Evolutionary conservation across 257 asterid genomes (phyloP).

Genomic region (Perilla frutescens): DNA sequence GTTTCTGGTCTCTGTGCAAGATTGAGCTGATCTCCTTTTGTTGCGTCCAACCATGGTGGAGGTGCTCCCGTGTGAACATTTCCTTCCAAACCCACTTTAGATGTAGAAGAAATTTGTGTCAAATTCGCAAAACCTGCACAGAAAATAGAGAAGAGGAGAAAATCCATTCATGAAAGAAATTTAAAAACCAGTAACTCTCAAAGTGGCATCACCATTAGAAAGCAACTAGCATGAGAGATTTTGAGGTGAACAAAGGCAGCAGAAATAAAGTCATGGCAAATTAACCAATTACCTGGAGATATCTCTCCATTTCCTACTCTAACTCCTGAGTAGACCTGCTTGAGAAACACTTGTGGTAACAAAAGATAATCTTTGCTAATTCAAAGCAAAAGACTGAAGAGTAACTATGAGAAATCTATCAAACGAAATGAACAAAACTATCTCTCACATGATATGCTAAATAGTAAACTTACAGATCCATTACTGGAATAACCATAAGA

Average conservation of each 20-base stretch:
- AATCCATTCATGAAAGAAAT: not conserved
- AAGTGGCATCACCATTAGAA: not conserved
- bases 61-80: conserved; percentile 93
- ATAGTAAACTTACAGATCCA: conserved; percentile 53
- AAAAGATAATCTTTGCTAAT: conserved; percentile 20
- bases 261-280: not conserved
- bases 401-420: conserved; percentile 25
- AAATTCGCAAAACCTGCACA: conserved; percentile 48
- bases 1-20: conserved; percentile 36
- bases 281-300: conserved; percentile 43
- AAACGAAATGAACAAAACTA: not conserved
- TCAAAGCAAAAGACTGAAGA: not conserved
- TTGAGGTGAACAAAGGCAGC: conserved; percentile 1
- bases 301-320: conserved; percentile 42
- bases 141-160: conserved; percentile 4
- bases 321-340: conserved; percentile 54
- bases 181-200: not conserved
- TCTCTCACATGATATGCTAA: not conserved
- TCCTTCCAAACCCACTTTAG: conserved; percentile 53
- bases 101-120: conserved; percentile 48
- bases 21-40: conserved; percentile 49
- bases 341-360: conserved; percentile 35
- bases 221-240: not conserved
- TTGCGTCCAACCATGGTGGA: conserved; percentile 80
- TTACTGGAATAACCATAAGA: conserved; percentile 23